A percentile compares a stretch with the other conserved stretches of the same genome.
phyloP scores from a whole-genome alignment of 371 early-diverging fungal species.

The Blakeslea trispora region DNA sequence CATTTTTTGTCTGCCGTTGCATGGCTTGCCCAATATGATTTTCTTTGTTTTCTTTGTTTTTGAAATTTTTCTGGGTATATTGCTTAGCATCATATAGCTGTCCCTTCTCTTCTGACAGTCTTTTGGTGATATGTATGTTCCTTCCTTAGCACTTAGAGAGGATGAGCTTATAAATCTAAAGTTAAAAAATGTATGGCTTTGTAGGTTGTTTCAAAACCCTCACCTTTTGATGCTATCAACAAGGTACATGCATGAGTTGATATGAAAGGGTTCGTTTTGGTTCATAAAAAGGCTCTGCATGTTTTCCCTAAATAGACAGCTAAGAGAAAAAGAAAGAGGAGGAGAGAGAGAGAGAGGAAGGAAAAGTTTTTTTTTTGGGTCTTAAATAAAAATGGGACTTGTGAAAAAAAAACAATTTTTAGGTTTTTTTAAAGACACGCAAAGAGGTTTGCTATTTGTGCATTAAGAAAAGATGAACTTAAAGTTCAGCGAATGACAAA shows the following conservation, averaged over 20 bases:
- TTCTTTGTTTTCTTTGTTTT: conserved; percentile 10
- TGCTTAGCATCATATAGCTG: not conserved
- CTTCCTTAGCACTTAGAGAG: not conserved
- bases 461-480: not conserved
- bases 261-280: conserved; percentile 9
- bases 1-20: conserved; percentile 23
- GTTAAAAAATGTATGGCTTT: not conserved
- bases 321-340: not conserved
- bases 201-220: not conserved
- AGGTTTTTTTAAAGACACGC: not conserved
- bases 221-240: conserved; percentile 2
- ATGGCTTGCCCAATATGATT: conserved; percentile 8
- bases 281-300: conserved; percentile 7
- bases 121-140: conserved; percentile 12
- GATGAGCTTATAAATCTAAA: not conserved
- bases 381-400: not conserved
- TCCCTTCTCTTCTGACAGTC: conserved; percentile 14
- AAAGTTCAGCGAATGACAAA: not conserved
- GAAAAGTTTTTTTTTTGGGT: not conserved
- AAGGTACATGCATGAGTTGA: conserved; percentile 15
- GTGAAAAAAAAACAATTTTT: not conserved
- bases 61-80: conserved; percentile 1
- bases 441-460: not conserved
- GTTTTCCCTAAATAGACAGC: not conserved
- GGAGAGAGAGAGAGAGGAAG: no score